Conservation (phyloP, 1,284 basidiomycete genomes). For the Ustilago cynodontis region DNA sequence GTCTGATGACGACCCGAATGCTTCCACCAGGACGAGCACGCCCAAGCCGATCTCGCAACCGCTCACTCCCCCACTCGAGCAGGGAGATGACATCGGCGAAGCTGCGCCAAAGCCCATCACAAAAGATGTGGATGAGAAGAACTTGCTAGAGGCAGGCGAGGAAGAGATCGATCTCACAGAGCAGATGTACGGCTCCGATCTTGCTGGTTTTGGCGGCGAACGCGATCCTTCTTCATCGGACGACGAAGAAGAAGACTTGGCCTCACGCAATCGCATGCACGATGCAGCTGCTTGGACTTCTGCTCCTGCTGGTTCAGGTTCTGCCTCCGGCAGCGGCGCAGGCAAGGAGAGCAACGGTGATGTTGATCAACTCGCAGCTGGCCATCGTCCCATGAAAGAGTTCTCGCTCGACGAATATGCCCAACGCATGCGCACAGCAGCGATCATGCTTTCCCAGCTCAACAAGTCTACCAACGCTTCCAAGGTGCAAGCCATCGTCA, state of each 20-base stretch:
- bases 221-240: constrained; percentile 27
- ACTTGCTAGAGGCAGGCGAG: constrained; percentile 24
- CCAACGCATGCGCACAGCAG: constrained; percentile 96
- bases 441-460: constrained; percentile 97
- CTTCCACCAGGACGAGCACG: constrained; percentile 15
- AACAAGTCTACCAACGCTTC: constrained; percentile 72
- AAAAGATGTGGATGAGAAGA: not conserved
- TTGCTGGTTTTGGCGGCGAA: constrained; percentile 63
- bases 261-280: constrained; percentile 60
- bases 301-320: constrained; percentile 16
- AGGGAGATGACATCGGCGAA: constrained; percentile 2
- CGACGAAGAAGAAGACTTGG: constrained; percentile 57
- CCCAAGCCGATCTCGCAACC: constrained; percentile 31
- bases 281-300: constrained; percentile 63
- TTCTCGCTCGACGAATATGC: constrained; percentile 88
- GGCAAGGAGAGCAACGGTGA: constrained; percentile 7
- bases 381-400: constrained; percentile 45
- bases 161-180: constrained; percentile 68
- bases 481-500: constrained; percentile 58
- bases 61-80: constrained; percentile 27
- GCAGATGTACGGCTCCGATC: constrained; percentile 66
- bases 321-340: not conserved
- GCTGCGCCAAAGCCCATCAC: not conserved
- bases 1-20: constrained; percentile 1
- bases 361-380: constrained; percentile 20